These are phyloP conservation scores for Claviceps purpurea DNA, from an alignment of 2,329 filamentous ascomycete species.

Conservation along the genomic window DNA sequence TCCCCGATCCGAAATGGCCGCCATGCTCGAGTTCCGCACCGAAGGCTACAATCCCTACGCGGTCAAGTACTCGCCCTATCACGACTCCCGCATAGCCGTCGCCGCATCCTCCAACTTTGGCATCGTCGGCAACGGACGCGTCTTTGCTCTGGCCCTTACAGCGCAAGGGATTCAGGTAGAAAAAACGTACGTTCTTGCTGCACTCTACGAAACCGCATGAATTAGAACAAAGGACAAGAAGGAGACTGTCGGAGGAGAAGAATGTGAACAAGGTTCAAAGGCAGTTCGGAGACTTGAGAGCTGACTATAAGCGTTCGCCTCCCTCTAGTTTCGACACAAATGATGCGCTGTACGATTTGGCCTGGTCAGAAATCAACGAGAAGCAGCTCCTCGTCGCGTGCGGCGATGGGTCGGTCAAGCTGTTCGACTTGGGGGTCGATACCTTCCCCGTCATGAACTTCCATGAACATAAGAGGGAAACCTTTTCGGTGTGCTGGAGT, in stretches of 20 bases:
- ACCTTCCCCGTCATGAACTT: constrained; percentile 86
- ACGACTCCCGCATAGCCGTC: constrained; percentile 86
- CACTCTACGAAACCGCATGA: no score
- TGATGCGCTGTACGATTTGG: constrained; percentile 86
- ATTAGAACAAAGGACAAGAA: background rate
- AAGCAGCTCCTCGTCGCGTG: constrained; percentile 83
- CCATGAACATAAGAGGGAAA: constrained; percentile 85
- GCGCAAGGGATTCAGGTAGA: constrained; percentile 71
- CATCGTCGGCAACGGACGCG: constrained; percentile 84
- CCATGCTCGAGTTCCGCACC: constrained; percentile 90
- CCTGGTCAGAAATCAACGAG: constrained; percentile 94
- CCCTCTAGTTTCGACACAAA: constrained; percentile 79
- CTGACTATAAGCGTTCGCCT: background rate
- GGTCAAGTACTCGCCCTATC: constrained; percentile 97
- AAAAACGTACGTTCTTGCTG: constrained; percentile 47
- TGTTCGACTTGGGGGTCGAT: constrained; percentile 73
- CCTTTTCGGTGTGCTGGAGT: constrained; percentile 89
- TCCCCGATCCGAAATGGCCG: constrained; percentile 23
- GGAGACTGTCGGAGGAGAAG: no score
- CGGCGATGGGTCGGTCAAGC: constrained; percentile 87
- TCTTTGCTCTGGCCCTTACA: constrained; percentile 75
- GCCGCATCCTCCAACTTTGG: constrained; percentile 90
- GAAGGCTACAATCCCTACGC: constrained; percentile 91
- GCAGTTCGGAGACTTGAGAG: background rate
- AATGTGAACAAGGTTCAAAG: background rate